phyloP scores from a whole-genome alignment of 257 asterid genomes.

The Solanum sitiens region DNA sequence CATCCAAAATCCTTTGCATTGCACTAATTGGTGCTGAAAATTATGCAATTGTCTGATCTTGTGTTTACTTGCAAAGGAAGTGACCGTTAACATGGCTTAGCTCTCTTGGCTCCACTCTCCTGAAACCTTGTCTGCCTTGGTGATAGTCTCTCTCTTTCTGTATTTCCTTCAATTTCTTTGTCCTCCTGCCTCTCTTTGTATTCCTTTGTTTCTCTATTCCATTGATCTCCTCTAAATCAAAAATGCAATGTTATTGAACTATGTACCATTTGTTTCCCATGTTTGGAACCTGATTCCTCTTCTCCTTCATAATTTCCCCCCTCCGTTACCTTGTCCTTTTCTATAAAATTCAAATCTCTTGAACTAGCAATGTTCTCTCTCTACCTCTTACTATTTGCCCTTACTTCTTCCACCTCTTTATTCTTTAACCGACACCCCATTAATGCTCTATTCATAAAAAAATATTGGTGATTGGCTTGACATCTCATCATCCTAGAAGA shows the following conservation, averaged over 20 bases:
- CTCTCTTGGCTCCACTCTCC: neutral
- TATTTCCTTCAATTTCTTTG: neutral
- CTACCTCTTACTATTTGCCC: too few relatives aligned
- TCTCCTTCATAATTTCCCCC: too few relatives aligned
- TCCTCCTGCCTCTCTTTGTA: neutral
- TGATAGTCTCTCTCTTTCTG: neutral
- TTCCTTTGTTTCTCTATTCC: too few relatives aligned
- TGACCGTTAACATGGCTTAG: neutral
- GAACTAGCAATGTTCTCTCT: too few relatives aligned
- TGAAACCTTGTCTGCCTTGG: neutral
- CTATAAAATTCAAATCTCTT: too few relatives aligned
- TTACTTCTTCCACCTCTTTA: too few relatives aligned
- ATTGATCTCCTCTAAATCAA: too few relatives aligned
- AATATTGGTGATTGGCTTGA: neutral
- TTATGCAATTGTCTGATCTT: too few relatives aligned
- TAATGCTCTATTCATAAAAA: slow-evolving; percentile 32
- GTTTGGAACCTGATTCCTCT: too few relatives aligned
- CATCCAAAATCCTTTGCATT: neutral
- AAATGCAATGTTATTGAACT: too few relatives aligned
- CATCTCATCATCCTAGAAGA: slow-evolving; percentile 2
- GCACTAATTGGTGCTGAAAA: neutral
- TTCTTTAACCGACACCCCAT: neutral
- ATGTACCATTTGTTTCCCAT: too few relatives aligned
- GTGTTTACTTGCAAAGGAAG: neutral
- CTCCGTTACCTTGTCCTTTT: too few relatives aligned